Percentiles rank a stretch among this genome's conserved stretches.
Conservation (phyloP, 805 yeast genomes). For the Allodekkera sacchari region DNA sequence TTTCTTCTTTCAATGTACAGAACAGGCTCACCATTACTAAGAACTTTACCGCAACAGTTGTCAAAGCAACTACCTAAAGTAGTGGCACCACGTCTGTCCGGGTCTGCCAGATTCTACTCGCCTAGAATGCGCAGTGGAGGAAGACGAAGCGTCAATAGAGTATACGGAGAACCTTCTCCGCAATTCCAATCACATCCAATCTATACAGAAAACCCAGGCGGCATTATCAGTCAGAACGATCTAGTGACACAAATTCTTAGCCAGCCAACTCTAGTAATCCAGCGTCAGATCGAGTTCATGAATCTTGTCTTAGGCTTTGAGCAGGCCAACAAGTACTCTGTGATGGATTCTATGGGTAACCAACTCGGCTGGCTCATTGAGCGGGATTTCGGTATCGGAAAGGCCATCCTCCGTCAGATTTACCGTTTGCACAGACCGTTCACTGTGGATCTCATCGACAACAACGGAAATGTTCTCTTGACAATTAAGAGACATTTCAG, state of each 20-base stretch:
- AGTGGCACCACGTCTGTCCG: background rate
- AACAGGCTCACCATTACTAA: no score
- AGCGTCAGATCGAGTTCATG: slow-evolving; percentile 83
- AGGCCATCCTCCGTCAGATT: slow-evolving; percentile 73
- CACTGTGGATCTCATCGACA: slow-evolving; percentile 62
- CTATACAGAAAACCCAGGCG: slow-evolving; percentile 24
- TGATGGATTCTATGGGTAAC: slow-evolving; percentile 67
- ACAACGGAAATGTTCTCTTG: slow-evolving; percentile 48
- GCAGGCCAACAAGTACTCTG: slow-evolving; percentile 74
- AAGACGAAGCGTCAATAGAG: background rate
- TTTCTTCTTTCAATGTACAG: no score
- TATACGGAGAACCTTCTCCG: slow-evolving; percentile 2
- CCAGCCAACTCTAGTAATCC: slow-evolving; percentile 81
- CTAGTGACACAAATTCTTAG: slow-evolving; percentile 54
- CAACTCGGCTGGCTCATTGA: slow-evolving; percentile 78
- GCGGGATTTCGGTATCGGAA: slow-evolving; percentile 61
- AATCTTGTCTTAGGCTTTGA: slow-evolving; percentile 83
- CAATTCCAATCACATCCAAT: slow-evolving; percentile 24
- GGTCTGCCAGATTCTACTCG: slow-evolving; percentile 15
- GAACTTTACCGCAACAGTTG: no score
- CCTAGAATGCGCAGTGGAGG: slow-evolving; percentile 3
- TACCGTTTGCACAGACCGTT: slow-evolving; percentile 84
- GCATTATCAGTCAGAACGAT: slow-evolving; percentile 46
- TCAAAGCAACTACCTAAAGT: no score
- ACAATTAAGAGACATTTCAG: slow-evolving; percentile 79